Evolutionary conservation across 345 rosid genomes (phyloP), one percentile per base, ranked within the genome.

Genomic region (Linum lewisii): DNA sequence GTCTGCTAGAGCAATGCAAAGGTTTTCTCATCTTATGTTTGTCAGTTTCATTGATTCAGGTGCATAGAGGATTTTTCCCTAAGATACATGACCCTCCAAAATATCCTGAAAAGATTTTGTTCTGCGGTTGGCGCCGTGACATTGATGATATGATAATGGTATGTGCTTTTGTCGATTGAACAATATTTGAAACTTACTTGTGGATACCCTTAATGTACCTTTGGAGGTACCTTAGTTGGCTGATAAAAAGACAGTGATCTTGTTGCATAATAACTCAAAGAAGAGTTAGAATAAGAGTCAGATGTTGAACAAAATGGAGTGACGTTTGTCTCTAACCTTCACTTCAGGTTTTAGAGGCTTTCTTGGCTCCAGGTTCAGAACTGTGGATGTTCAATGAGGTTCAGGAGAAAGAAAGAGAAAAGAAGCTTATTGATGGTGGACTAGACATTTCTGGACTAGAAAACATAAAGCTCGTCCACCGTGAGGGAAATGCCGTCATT

Each of bases 41-140:
- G 29, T 32, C 24, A 21, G 47, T 58, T 24, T 73, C 51, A 26
- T 61, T 49, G 24, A 11, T 73, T 69, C 82, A 90, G 94, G 79
- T 85, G 21, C 73, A 54, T 9, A 70, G 66, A 68, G 79, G 84
- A 62, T 61, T 36, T 63, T 83, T 76, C 68, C 91, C 87, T 6
- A 85, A 78, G 66, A 68, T 66, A 54, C 66, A 70, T 54, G 93
- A 90, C 57, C 97, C 83, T 70, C 95, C 95, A 58, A 87, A 90
- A 69, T 85, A 80, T 79, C 94, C 95, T 5, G 97, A 90, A 81
- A 90, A 66, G 81, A 85, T 90, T 66, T 71, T 90, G 20, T 87
- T 90, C 63, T 87, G 94, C 70, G 97, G 97, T 36, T 90, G 97
- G 97, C 90, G 97, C 21, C 90, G 97, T 51, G 95, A 87, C 82